Evolutionary conservation across 768 basidiomycete species (phyloP).

Genomic region (Tephrocybe sp.): DNA sequence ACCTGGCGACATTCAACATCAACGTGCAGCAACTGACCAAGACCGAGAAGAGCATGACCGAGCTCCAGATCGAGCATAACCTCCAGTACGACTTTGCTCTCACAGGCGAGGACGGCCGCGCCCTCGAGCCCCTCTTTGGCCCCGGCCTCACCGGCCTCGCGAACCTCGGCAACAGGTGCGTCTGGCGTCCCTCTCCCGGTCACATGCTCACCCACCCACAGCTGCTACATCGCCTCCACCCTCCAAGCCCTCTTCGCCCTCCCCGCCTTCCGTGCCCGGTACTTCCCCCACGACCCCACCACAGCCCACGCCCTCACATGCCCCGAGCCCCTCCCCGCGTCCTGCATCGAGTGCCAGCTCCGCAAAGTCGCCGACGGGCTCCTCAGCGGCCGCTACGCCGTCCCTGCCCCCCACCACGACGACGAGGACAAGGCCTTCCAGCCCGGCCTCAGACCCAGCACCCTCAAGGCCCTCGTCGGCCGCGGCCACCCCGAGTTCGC

Average conservation of each 20-base stretch:
- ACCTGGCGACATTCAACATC: slow-evolving; percentile 85
- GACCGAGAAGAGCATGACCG: slow-evolving; percentile 96
- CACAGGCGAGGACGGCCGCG: slow-evolving; percentile 81
- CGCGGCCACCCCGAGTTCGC: slow-evolving; percentile 92
- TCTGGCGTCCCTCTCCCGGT: neutral
- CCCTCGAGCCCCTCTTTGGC: slow-evolving; percentile 86
- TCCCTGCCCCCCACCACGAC: slow-evolving; percentile 43
- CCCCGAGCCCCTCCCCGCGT: slow-evolving; percentile 65
- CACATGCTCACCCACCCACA: slow-evolving; percentile 24
- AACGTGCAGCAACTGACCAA: slow-evolving; percentile 79
- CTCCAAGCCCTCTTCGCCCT: slow-evolving; percentile 86
- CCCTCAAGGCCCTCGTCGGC: slow-evolving; percentile 89
- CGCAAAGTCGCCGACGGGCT: slow-evolving; percentile 90
- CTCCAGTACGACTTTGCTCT: slow-evolving; percentile 93
- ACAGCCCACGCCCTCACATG: slow-evolving; percentile 61
- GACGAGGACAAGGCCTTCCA: slow-evolving; percentile 64
- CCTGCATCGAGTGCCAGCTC: slow-evolving; percentile 95
- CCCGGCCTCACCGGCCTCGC: slow-evolving; percentile 85
- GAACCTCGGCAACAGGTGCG: slow-evolving; percentile 86
- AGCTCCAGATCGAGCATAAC: slow-evolving; percentile 97
- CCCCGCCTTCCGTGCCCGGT: slow-evolving; percentile 72
- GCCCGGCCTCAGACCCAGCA: slow-evolving; percentile 75
- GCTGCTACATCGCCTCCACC: slow-evolving; percentile 97
- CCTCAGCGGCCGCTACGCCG: slow-evolving; percentile 88
- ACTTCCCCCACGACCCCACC: slow-evolving; percentile 37